Conservation (phyloP, 768 basidiomycete genomes). For the Pholiota conissans region DNA sequence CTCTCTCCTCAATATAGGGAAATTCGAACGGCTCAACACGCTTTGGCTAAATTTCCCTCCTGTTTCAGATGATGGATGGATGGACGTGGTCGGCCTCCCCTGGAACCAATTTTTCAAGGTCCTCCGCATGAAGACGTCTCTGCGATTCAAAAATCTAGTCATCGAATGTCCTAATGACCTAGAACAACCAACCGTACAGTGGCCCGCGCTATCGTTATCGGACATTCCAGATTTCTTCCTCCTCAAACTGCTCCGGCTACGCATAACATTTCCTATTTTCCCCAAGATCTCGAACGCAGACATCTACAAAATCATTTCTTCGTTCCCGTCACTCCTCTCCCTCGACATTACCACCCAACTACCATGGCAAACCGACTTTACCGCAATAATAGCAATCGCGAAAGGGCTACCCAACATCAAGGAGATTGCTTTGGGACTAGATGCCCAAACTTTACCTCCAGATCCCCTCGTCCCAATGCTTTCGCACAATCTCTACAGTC, state of each 20-base stretch:
- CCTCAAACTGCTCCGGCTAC: background rate
- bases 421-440: background rate
- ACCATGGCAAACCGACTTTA: background rate
- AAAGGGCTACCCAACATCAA: background rate
- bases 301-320: background rate
- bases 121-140: background rate
- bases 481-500: background rate
- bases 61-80: background rate
- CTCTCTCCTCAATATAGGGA: background rate
- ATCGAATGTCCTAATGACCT: background rate
- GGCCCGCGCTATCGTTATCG: background rate
- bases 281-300: background rate
- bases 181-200: background rate
- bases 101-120: background rate
- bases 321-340: background rate
- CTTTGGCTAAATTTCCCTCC: background rate
- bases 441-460: background rate
- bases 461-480: background rate
- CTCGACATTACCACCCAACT: background rate
- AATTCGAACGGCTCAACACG: background rate
- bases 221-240: background rate
- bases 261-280: background rate
- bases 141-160: background rate
- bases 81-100: background rate
- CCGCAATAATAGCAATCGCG: background rate